Evolutionary conservation across 2,329 filamentous ascomycete genomes (phyloP), one percentile per base, ranked within the genome.

Genomic region (Sordariomycetes sp.): DNA sequence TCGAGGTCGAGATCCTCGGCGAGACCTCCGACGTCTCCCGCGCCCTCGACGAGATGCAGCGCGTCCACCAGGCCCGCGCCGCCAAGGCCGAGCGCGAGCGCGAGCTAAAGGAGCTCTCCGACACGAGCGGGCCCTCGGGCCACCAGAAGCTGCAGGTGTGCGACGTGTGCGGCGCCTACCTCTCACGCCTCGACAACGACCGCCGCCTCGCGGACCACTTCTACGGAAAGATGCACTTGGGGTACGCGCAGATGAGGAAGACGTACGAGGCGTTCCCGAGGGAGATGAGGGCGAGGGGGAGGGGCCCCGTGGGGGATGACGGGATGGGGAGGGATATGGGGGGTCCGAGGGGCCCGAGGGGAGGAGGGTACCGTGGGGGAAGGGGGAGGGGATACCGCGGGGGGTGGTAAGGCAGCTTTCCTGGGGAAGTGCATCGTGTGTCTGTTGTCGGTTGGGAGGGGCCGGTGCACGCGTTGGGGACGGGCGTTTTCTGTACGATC

Each of bases 91-190:
- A 94, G 60, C 83, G 84, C 61, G 91, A 96, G 72, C 82, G 86
- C 60, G 92, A 97, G 67, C 79, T 99, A 59, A 95, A 96, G 70
- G 85, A 87, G 2, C 79, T 99, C 25, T 88, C 87, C 57, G 94
- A 99, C 72, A 97, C 92, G 0, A 89, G 86, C 28, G 94, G 94
- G 0, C 94, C 94, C 0, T 90, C 85, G 0, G 94, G 94, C 20
- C 94, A 99, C 71, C 94, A 99, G 75, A 99, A 99, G 70, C 77
- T 99, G 48, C 94, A 99, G 70, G 94, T 99, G 53, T 99, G 94
- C 77, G 94, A 99, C 71, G 94, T 97, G 1, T 99, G 94, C 70
- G 94, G 94, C 61, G 94, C 94, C 6, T 99, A 97, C 69, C 79
- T 99, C 42, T 90, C 85, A 61, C 77, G 94, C 24, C 79, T 99